Base-by-base conservation (phyloP, 2,329 filamentous ascomycete species). In the Trichocomaceae sp. region DNA sequence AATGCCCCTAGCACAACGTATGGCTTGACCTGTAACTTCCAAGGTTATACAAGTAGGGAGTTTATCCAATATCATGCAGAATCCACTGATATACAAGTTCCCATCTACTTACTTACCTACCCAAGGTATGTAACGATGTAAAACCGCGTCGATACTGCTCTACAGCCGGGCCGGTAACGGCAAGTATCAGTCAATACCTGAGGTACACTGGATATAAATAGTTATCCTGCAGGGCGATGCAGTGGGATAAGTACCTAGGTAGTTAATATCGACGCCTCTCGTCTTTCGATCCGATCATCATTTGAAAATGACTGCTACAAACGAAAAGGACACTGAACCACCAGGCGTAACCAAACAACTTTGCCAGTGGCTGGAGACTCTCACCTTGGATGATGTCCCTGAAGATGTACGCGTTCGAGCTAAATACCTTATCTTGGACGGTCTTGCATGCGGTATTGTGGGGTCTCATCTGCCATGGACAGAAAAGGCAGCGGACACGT, bases 381-480 rank as follows among this genome's bases (percentile, higher is more conserved):
- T 54, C 44, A 54, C 48, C 1, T 39, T 59, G 2, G 45, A 58
- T 15, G 61, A 69, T 41, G 63, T 76, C 46, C 74, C 71, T 0
- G 57, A 60, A 12, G 52, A 64, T 2, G 58, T 74, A 17, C 56
- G 60, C 15, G 65, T 58, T 2, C 63, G 73, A 1, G 69, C 69
- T 7, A 76, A 77, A 52, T 69, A 76, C 57, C 62, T 76, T 9
- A 67, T 77, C 15, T 63, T 77, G 2, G 74, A 77, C 58, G 74
- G 73, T 10, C 58, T 76, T 9, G 71, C 66, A 5, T 77, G 72
- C 57, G 70, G 62, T 0, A 31, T 50, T 7, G 47, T 46, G 5
- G 47, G 39, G 3, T 22, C 47, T 41, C 47, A 35, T 41, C 47
- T 50, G 20, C 52, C 47, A 20, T 55, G 47, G 47, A 55, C 52